These are phyloP conservation scores for Fusarium denticulatum DNA, from an alignment of 2,329 filamentous ascomycete species.

Conservation along the genomic window DNA sequence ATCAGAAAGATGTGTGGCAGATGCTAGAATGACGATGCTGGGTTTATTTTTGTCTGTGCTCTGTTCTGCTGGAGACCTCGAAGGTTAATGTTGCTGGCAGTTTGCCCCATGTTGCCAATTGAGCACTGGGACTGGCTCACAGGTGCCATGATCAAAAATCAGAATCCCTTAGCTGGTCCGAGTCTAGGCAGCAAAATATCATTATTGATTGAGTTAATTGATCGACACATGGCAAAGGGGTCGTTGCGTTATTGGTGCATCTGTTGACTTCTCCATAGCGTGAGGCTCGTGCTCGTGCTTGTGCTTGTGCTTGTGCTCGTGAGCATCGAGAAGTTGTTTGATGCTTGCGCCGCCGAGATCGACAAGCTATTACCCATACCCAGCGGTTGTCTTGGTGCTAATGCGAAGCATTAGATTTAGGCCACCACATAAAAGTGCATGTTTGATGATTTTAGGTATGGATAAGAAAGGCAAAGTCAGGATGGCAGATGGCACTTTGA, in stretches of 20 bases:
- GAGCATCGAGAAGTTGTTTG: conserved; percentile 9
- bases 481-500: background rate
- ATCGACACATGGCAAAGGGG: conserved; percentile 10
- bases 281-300: conserved; percentile 31
- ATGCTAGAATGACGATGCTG: conserved; percentile 16
- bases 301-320: conserved; percentile 17
- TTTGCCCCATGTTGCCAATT: conserved; percentile 19
- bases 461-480: background rate
- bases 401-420: conserved; percentile 28
- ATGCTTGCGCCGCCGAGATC: conserved; percentile 16
- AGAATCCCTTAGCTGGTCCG: background rate
- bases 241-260: conserved; percentile 13
- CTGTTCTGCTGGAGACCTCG: conserved; percentile 1
- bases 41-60: conserved; percentile 23
- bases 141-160: background rate
- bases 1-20: conserved; percentile 16
- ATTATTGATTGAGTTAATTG: conserved; percentile 1
- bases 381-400: conserved; percentile 7
- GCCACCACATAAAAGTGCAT: conserved; percentile 25
- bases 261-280: background rate
- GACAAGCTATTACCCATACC: background rate
- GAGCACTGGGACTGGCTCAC: background rate
- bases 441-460: background rate
- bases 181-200: conserved; percentile 31
- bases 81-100: background rate